phyloP scores from a whole-genome alignment of 2,329 filamentous ascomycete species.

The Cryphonectria carpinicola region DNA sequence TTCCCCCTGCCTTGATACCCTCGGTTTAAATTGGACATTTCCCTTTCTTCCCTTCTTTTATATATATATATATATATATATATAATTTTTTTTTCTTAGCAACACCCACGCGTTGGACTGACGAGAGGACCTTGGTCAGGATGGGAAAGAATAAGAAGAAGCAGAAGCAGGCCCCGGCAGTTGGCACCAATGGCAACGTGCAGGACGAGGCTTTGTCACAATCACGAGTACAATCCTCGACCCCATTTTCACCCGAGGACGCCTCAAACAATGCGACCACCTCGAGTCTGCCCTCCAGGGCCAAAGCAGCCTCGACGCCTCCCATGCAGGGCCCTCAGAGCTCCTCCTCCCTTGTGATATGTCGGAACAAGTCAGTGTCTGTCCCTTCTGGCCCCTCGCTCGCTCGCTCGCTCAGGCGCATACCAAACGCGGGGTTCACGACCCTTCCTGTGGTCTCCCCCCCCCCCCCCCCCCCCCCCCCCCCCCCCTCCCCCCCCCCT shows the following conservation, averaged over 20 bases:
- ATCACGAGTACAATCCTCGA: background rate
- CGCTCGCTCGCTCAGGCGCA: background rate
- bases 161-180: constrained; percentile 35
- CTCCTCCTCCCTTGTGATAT: constrained; percentile 60
- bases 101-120: background rate
- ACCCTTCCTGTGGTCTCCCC: background rate
- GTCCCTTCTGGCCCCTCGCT: background rate
- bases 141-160: constrained; percentile 56
- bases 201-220: background rate
- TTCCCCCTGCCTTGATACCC: background rate
- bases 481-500: too few relatives aligned
- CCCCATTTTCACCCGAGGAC: background rate
- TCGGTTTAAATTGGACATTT: too few relatives aligned
- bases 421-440: background rate
- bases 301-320: constrained; percentile 31
- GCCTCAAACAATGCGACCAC: background rate
- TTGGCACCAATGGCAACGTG: constrained; percentile 36
- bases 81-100: background rate
- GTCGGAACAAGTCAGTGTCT: constrained; percentile 68
- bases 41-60: background rate
- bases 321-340: constrained; percentile 37
- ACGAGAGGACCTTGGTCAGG: background rate
- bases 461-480: too few relatives aligned
- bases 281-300: constrained; percentile 21
- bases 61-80: too few relatives aligned